phyloP scores from a whole-genome alignment of 345 rosid genomes.

The Microcos paniculata region DNA sequence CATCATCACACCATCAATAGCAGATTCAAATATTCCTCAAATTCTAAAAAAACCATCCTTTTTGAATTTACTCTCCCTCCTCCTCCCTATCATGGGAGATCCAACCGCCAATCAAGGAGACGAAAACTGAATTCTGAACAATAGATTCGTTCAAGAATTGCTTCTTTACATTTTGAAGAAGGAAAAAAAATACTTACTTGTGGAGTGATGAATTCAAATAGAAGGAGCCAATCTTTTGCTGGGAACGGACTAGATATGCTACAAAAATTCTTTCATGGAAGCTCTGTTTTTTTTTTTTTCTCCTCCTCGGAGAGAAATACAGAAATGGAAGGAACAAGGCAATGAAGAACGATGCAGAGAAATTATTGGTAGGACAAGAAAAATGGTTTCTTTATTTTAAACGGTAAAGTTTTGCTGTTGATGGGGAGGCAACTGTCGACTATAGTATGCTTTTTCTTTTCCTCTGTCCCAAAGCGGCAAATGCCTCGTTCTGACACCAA shows the following conservation, averaged over 20 bases:
- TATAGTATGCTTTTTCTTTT: no score
- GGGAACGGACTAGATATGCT: neutral
- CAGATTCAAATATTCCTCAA: conserved; percentile 10
- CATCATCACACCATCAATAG: neutral
- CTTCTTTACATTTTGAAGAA: neutral
- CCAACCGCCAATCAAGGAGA: neutral
- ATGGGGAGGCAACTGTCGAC: no score
- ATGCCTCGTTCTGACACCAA: neutral
- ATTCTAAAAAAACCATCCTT: neutral
- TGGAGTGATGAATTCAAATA: neutral
- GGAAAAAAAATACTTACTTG: neutral
- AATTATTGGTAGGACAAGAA: conserved; percentile 6
- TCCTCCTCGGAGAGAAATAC: neutral
- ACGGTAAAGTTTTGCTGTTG: neutral
- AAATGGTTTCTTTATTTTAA: conserved; percentile 5
- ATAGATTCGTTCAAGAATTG: neutral
- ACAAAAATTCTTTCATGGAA: neutral
- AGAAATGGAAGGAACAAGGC: neutral
- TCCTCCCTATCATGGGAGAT: neutral
- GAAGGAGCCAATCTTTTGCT: neutral
- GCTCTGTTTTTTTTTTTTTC: neutral
- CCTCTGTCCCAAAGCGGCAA: neutral
- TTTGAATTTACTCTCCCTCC: neutral
- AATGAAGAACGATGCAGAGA: neutral
- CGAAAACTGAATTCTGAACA: neutral